These are phyloP conservation scores for Phaeodactylum tricornutum DNA, from an alignment of 108 stramenopile species.

Conservation along the genomic window DNA sequence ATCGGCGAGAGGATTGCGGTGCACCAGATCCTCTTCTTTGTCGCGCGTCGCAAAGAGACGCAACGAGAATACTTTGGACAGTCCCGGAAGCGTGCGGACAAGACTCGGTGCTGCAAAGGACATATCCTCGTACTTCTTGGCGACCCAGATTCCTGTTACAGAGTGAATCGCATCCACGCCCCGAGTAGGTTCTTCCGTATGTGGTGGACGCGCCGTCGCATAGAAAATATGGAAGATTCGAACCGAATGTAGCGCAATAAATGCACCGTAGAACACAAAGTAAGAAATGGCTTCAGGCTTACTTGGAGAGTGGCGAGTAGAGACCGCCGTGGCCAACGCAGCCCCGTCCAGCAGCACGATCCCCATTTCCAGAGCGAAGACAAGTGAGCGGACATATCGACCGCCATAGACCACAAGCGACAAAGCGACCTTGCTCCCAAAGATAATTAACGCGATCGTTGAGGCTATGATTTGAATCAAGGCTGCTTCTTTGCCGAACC, in stretches of 20 bases:
- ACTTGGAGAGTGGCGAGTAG: neutral
- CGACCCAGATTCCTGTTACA: neutral
- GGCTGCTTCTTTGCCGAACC: neutral
- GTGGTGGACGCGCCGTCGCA: neutral
- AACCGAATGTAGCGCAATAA: constrained; percentile 8
- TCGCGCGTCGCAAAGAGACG: neutral
- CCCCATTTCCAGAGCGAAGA: constrained; percentile 5
- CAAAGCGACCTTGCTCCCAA: constrained; percentile 9
- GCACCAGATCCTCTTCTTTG: neutral
- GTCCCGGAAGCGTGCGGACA: neutral
- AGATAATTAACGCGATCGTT: constrained; percentile 3
- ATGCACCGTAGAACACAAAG: constrained; percentile 8
- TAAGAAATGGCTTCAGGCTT: neutral
- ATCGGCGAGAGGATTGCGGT: neutral
- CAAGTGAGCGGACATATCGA: constrained; percentile 5
- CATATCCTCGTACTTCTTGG: neutral
- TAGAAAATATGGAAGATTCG: constrained; percentile 22
- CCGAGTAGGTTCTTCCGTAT: neutral
- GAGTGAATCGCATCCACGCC: neutral
- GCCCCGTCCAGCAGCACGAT: constrained; percentile 11
- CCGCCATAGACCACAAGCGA: constrained; percentile 8
- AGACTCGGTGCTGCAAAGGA: neutral
- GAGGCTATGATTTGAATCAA: constrained; percentile 3
- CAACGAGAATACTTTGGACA: neutral
- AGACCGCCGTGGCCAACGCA: constrained; percentile 4